A percentile compares a stretch with the other conserved stretches of the same genome.
These are phyloP conservation scores for Parmelia sp. DNA, from an alignment of 495 filamentous ascomycete genomes.

Conservation along the genomic window DNA sequence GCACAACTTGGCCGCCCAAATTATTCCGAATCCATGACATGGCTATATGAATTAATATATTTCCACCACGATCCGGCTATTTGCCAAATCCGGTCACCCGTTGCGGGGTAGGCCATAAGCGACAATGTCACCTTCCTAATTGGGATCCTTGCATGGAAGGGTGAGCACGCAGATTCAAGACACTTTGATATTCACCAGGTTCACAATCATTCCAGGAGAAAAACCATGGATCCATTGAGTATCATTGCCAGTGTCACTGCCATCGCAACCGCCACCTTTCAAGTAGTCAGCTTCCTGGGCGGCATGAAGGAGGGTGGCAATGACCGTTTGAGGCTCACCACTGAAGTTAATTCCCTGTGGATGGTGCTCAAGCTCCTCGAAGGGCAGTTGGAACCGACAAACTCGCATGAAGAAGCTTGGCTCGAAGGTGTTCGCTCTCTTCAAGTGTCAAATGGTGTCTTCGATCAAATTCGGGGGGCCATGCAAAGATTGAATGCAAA, in stretches of 20 bases:
- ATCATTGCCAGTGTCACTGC: constrained; percentile 13
- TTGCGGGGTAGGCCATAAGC: not conserved
- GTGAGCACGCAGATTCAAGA: not conserved
- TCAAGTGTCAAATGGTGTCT: constrained; percentile 14
- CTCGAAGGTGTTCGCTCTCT: constrained; percentile 18
- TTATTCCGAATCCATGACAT: too few relatives aligned
- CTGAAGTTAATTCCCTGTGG: constrained; percentile 22
- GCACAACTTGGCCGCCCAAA: too few relatives aligned
- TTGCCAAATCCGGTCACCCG: too few relatives aligned
- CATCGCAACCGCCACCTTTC: constrained; percentile 19
- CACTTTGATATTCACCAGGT: not conserved
- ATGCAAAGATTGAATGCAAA: constrained; percentile 10
- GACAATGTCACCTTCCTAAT: constrained; percentile 1
- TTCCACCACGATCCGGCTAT: too few relatives aligned
- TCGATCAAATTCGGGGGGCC: constrained; percentile 16
- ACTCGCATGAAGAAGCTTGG: constrained; percentile 19
- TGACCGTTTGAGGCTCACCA: constrained; percentile 17
- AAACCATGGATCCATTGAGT: constrained; percentile 15
- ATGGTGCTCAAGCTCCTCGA: constrained; percentile 22
- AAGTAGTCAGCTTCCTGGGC: constrained; percentile 17
- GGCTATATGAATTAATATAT: too few relatives aligned
- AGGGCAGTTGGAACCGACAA: constrained; percentile 10
- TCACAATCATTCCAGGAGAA: not conserved
- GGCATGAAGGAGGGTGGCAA: constrained; percentile 23
- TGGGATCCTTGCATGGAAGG: not conserved